Conservation (phyloP, 2,329 filamentous ascomycete genomes). For the Fusarium sp. region DNA sequence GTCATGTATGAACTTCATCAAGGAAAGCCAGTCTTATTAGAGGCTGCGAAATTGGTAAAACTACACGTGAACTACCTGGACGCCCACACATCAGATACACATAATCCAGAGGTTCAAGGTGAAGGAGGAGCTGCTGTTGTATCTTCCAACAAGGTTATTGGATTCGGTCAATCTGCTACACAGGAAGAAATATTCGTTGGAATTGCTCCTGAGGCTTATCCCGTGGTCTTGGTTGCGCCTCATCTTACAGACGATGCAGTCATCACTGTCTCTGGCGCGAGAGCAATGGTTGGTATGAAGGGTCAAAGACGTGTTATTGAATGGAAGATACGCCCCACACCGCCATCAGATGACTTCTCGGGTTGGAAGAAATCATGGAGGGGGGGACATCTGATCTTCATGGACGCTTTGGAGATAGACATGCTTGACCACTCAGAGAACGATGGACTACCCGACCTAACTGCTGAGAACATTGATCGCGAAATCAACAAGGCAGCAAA, state of each 20-base stretch:
- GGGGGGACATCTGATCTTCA: constrained; percentile 50
- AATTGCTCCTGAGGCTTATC: constrained; percentile 50
- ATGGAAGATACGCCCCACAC: constrained; percentile 24
- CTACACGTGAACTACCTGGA: constrained; percentile 33
- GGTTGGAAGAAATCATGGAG: constrained; percentile 13
- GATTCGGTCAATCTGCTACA: constrained; percentile 52
- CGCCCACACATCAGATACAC: constrained; percentile 43
- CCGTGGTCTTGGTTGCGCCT: constrained; percentile 50
- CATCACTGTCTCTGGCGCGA: constrained; percentile 45
- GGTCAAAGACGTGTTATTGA: constrained; percentile 48
- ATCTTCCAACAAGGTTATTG: constrained; percentile 51
- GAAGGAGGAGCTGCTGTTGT: constrained; percentile 46
- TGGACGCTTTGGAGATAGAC: constrained; percentile 54
- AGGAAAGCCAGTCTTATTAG: neutral
- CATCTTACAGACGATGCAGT: constrained; percentile 44
- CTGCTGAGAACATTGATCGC: constrained; percentile 41
- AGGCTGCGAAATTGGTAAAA: constrained; percentile 11
- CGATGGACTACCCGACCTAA: constrained; percentile 44
- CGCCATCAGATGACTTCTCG: neutral
- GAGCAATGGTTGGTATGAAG: constrained; percentile 46
- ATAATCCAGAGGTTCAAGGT: constrained; percentile 41
- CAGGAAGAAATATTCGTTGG: constrained; percentile 53
- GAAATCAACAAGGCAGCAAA: constrained; percentile 48
- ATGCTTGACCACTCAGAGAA: constrained; percentile 29
- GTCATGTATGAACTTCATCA: constrained; percentile 43